Percentiles rank a stretch among this genome's conserved stretches.
Conservation (phyloP, 495 filamentous ascomycete genomes). For the Jackrogersella minutella region DNA sequence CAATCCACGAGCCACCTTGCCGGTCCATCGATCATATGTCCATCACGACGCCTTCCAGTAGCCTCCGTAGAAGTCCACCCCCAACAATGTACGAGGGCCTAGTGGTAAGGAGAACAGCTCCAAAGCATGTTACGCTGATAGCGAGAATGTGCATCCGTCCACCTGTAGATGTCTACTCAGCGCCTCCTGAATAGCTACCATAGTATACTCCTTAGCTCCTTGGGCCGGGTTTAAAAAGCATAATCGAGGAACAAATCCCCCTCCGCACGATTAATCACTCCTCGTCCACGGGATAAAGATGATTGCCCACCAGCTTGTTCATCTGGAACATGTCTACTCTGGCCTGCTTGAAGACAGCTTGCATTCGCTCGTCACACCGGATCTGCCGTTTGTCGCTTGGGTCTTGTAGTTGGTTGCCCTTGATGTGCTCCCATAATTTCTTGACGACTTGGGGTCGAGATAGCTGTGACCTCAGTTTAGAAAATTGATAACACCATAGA, state of each 20-base stretch:
- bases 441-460: constrained; percentile 96
- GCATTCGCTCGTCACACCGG: constrained; percentile 87
- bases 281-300: constrained; percentile 64
- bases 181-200: not conserved
- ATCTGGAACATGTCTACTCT: constrained; percentile 98
- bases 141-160: constrained; percentile 13
- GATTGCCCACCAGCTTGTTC: constrained; percentile 72
- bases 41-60: constrained; percentile 9
- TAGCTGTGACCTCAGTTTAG: constrained; percentile 60
- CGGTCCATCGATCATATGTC: constrained; percentile 15
- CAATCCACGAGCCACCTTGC: constrained; percentile 9
- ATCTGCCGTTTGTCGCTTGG: constrained; percentile 91
- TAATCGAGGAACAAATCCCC: not conserved
- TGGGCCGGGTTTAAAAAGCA: not conserved
- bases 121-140: constrained; percentile 17
- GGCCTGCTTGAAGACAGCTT: constrained; percentile 87
- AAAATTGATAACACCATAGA: not conserved
- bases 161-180: not conserved
- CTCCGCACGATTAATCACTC: constrained; percentile 24
- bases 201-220: not conserved
- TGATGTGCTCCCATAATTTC: constrained; percentile 93
- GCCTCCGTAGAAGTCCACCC: not conserved
- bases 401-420: constrained; percentile 85
- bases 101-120: constrained; percentile 4
- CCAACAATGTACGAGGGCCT: not conserved